Conservation (phyloP, 2,329 filamentous ascomycete species). For the Fusarium austroafricanum region DNA sequence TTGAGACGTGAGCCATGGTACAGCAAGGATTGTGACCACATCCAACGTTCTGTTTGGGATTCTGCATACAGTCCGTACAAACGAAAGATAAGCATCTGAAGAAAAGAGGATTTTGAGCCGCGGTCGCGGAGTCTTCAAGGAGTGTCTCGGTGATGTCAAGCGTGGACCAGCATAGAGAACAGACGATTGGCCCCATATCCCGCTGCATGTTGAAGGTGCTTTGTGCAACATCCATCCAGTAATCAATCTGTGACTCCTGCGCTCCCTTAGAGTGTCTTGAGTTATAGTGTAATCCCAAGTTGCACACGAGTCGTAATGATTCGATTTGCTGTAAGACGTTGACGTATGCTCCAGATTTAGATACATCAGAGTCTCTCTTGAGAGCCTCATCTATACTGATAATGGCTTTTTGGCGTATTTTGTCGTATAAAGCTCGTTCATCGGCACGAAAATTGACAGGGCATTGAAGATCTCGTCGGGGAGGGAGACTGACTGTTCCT, state of each 20-base stretch:
- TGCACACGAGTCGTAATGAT: slow-evolving; percentile 58
- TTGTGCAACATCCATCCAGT: slow-evolving; percentile 49
- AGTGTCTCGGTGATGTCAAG: slow-evolving; percentile 42
- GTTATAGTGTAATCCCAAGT: slow-evolving; percentile 57
- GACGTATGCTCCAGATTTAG: slow-evolving; percentile 45
- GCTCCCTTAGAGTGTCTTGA: slow-evolving; percentile 42
- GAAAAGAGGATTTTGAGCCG: slow-evolving; percentile 38
- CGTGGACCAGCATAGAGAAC: slow-evolving; percentile 45
- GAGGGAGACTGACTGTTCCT: slow-evolving; percentile 53
- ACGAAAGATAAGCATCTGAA: slow-evolving; percentile 50
- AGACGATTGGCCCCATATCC: slow-evolving; percentile 45
- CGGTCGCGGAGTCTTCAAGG: slow-evolving; percentile 21
- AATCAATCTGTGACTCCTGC: not conserved
- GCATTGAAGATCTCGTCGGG: slow-evolving; percentile 48
- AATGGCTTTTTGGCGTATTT: slow-evolving; percentile 44
- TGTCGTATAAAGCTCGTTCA: slow-evolving; percentile 54
- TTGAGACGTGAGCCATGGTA: slow-evolving; percentile 42
- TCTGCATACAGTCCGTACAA: slow-evolving; percentile 48
- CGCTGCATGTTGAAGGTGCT: slow-evolving; percentile 49
- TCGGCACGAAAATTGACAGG: slow-evolving; percentile 51
- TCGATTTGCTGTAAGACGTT: slow-evolving; percentile 61
- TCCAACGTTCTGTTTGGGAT: not conserved
- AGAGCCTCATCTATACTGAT: slow-evolving; percentile 52
- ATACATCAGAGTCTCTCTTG: slow-evolving; percentile 13
- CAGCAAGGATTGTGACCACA: slow-evolving; percentile 47